Evolutionary conservation across 129 eudicot species (phyloP).

Genomic region (Sambucus nigra): DNA sequence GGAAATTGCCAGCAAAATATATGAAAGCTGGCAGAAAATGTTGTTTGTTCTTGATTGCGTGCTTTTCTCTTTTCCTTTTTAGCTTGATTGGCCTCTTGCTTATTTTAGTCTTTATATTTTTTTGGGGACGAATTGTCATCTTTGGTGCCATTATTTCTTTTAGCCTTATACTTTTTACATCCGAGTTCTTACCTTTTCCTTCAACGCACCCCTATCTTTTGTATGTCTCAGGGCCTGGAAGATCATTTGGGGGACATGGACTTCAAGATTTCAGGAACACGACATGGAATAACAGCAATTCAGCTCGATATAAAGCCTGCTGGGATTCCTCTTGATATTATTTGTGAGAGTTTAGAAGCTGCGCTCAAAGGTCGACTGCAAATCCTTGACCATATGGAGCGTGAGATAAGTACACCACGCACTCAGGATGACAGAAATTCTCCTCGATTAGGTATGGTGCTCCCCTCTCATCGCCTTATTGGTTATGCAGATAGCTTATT

Average conservation of each 20-base stretch:
- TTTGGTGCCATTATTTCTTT: not conserved
- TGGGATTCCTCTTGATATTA: conserved; percentile 86
- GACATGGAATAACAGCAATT: conserved; percentile 80
- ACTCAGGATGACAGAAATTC: conserved; percentile 54
- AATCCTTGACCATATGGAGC: conserved; percentile 82
- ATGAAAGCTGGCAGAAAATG: no score
- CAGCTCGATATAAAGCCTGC: conserved; percentile 97
- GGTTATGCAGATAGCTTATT: no score
- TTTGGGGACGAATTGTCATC: not conserved
- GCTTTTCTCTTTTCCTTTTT: no score
- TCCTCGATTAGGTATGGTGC: conserved; percentile 57
- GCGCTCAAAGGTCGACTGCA: conserved; percentile 73
- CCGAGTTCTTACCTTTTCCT: not conserved
- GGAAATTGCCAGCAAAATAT: not conserved
- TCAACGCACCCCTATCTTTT: not conserved
- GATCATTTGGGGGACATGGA: conserved; percentile 99
- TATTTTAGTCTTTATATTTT: not conserved
- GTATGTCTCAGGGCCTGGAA: conserved; percentile 64
- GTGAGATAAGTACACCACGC: conserved; percentile 69
- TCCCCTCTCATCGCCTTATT: not conserved
- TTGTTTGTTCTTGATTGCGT: no score
- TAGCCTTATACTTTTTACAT: not conserved
- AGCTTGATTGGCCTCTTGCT: not conserved
- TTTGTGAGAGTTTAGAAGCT: conserved; percentile 75
- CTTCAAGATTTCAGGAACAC: conserved; percentile 93